Percentiles rank a stretch among this genome's conserved stretches.
These are phyloP conservation scores for Candida pseudoviswanathii DNA, from an alignment of 1,139 yeast species.

Conservation along the genomic window DNA sequence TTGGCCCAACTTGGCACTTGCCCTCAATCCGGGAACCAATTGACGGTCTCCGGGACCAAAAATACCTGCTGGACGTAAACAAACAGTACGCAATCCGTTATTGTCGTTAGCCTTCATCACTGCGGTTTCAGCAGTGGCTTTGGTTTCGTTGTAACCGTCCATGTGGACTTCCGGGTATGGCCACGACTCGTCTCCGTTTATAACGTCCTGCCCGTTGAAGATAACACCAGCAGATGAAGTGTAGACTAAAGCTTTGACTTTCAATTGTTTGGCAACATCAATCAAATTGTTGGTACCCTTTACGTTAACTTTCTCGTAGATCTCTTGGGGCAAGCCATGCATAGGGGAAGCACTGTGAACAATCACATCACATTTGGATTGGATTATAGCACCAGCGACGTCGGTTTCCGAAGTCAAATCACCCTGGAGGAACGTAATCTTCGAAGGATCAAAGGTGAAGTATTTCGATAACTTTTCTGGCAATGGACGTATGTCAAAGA, in stretches of 20 bases:
- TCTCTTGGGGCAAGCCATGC: slow-evolving; percentile 78
- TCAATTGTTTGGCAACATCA: slow-evolving; percentile 56
- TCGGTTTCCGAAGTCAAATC: slow-evolving; percentile 79
- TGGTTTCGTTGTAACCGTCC: slow-evolving; percentile 97
- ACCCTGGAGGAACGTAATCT: slow-evolving; percentile 70
- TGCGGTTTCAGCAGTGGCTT: slow-evolving; percentile 85
- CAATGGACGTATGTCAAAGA: slow-evolving; percentile 87
- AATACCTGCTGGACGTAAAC: slow-evolving; percentile 95
- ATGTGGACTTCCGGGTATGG: slow-evolving; percentile 90
- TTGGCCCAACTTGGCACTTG: slow-evolving; percentile 82
- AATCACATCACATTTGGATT: slow-evolving; percentile 68
- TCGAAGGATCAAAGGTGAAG: slow-evolving; percentile 67
- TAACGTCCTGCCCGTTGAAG: slow-evolving; percentile 88
- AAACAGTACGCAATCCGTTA: slow-evolving; percentile 69
- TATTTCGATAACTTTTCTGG: slow-evolving; percentile 70
- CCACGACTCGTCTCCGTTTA: slow-evolving; percentile 91
- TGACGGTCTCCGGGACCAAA: slow-evolving; percentile 99
- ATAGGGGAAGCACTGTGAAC: slow-evolving; percentile 98
- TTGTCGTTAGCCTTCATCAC: slow-evolving; percentile 69
- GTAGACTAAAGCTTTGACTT: slow-evolving; percentile 75
- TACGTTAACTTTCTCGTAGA: slow-evolving; percentile 89
- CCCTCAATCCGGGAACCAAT: slow-evolving; percentile 87
- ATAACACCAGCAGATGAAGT: slow-evolving; percentile 98
- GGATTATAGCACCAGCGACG: slow-evolving; percentile 61
- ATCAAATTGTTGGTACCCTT: slow-evolving; percentile 82